phyloP scores from a whole-genome alignment of 768 basidiomycete genomes.

The Lentinula boryana region DNA sequence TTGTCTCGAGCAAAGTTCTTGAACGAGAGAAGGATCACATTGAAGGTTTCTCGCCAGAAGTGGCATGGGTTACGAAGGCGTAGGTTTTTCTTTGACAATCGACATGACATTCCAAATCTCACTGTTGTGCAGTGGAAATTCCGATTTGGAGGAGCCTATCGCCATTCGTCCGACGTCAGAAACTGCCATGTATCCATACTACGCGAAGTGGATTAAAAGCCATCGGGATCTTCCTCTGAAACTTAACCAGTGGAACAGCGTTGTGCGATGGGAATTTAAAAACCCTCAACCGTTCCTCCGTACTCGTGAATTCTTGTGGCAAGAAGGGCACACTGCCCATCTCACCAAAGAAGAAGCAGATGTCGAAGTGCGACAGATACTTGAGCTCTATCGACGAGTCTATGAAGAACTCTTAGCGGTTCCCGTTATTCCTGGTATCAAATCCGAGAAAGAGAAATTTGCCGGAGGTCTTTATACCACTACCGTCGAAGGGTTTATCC shows the following conservation, averaged over 20 bases:
- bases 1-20: conserved; percentile 85
- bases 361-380: conserved; percentile 85
- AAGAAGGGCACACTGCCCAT: conserved; percentile 97
- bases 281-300: conserved; percentile 99
- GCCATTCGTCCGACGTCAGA: conserved; percentile 98
- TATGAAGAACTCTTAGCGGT: conserved; percentile 97
- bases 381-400: conserved; percentile 91
- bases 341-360: conserved; percentile 88
- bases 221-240: conserved; percentile 96
- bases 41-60: conserved; percentile 98
- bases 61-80: conserved; percentile 99
- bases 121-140: conserved; percentile 57
- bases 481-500: conserved; percentile 96
- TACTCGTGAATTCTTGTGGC: conserved; percentile 99
- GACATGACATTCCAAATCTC: not conserved
- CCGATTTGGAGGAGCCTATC: conserved; percentile 94
- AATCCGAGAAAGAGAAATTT: conserved; percentile 99
- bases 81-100: conserved; percentile 28
- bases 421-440: conserved; percentile 93
- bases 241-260: conserved; percentile 98
- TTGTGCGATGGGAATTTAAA: conserved; percentile 99
- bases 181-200: conserved; percentile 99
- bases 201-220: conserved; percentile 97
- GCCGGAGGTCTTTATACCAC: conserved; percentile 98
- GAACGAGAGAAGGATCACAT: conserved; percentile 98